These are phyloP conservation scores for Paulownia fortunei DNA, from an alignment of 257 asterid genomes.

Conservation along the genomic window DNA sequence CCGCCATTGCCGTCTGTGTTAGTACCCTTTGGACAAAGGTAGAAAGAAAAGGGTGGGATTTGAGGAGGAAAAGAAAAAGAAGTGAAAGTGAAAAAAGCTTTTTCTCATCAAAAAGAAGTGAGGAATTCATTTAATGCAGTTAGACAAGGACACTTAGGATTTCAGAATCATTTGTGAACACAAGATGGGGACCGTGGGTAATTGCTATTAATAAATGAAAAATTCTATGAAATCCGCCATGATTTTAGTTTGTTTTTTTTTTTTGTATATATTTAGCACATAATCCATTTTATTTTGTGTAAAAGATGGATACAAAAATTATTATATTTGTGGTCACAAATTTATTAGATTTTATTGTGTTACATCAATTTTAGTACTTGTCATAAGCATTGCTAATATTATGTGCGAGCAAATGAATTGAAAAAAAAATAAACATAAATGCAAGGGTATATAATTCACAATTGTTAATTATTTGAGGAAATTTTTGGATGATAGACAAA, in stretches of 20 bases:
- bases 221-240: not conserved
- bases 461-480: no score
- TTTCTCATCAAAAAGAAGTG: constrained; percentile 3
- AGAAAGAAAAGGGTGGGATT: not conserved
- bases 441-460: no score
- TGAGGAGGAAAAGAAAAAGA: not conserved
- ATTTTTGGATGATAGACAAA: no score
- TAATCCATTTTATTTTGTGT: no score
- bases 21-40: not conserved
- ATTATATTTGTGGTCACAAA: no score
- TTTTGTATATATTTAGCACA: no score
- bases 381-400: no score
- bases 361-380: no score
- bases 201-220: not conserved
- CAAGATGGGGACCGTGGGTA: not conserved
- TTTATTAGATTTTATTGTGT: no score
- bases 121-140: not conserved
- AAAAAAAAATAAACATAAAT: no score
- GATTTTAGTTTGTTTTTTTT: not conserved
- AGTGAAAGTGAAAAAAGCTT: not conserved
- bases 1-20: constrained; percentile 56
- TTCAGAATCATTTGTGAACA: constrained; percentile 34
- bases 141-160: constrained; percentile 23
- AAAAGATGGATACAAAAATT: no score
- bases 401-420: no score